Evolutionary conservation across 257 asterid species (phyloP).

Genomic region (Penstemon barbatus): DNA sequence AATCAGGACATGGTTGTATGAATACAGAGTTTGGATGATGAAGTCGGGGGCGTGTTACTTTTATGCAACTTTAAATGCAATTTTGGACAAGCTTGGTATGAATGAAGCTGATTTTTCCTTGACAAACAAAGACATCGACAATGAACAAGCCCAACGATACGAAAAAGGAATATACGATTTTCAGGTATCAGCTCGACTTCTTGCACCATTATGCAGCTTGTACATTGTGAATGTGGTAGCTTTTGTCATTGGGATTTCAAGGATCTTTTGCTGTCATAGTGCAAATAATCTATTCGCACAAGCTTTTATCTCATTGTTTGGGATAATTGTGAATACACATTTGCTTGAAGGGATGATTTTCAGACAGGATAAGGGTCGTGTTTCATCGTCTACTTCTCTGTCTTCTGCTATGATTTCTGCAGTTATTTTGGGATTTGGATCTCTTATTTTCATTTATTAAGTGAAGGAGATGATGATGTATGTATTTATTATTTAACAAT

Average conservation of each 20-base stretch:
- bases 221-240: slow-evolving; percentile 42
- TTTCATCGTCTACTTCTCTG: slow-evolving; percentile 33
- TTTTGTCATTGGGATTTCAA: slow-evolving; percentile 38
- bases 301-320: slow-evolving; percentile 40
- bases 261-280: slow-evolving; percentile 24
- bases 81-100: slow-evolving; percentile 40
- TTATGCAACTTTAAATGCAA: slow-evolving; percentile 50
- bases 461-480: not conserved
- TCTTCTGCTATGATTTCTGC: slow-evolving; percentile 31
- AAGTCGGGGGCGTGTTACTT: slow-evolving; percentile 52
- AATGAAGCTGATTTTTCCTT: slow-evolving; percentile 55
- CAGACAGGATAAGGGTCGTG: slow-evolving; percentile 51
- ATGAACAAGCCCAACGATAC: slow-evolving; percentile 41
- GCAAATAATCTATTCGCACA: slow-evolving; percentile 41
- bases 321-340: slow-evolving; percentile 49
- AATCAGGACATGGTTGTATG: slow-evolving; percentile 51
- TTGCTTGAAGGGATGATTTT: slow-evolving; percentile 64
- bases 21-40: slow-evolving; percentile 65
- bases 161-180: slow-evolving; percentile 57
- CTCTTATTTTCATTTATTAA: slow-evolving; percentile 29
- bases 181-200: slow-evolving; percentile 42
- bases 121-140: slow-evolving; percentile 57
- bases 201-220: slow-evolving; percentile 54
- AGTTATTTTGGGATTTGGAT: slow-evolving; percentile 24
- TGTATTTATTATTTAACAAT: too few relatives aligned